Conservation (phyloP, 2,329 filamentous ascomycete species). For the Aspergillus pseudotamarii region DNA sequence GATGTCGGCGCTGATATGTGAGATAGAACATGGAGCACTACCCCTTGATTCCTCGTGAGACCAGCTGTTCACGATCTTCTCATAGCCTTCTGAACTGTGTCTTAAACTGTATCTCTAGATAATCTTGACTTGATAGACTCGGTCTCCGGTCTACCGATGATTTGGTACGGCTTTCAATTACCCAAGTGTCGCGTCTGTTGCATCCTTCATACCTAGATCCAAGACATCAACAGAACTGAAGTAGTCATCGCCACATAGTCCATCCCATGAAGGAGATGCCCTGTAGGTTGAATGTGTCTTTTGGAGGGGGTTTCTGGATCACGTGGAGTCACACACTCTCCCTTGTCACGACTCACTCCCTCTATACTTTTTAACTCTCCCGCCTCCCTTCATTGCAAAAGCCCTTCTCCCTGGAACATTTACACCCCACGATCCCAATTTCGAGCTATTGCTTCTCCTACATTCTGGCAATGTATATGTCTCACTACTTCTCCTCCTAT, state of each 20-base stretch:
- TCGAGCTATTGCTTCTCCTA: not conserved
- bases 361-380: slow-evolving; percentile 3
- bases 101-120: not conserved
- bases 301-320: slow-evolving; percentile 6
- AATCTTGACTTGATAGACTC: not conserved
- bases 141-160: not conserved
- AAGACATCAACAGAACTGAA: not conserved
- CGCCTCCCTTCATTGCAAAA: slow-evolving; percentile 6
- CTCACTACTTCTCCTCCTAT: not conserved
- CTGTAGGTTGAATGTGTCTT: not conserved
- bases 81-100: not conserved
- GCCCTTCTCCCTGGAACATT: slow-evolving; percentile 9
- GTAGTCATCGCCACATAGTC: not conserved
- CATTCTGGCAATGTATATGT: slow-evolving; percentile 10
- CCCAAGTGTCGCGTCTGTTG: not conserved
- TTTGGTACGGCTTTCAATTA: not conserved
- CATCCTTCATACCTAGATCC: slow-evolving; percentile 3
- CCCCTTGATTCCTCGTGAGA: not conserved
- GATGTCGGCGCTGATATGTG: not conserved
- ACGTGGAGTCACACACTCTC: slow-evolving; percentile 8
- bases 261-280: not conserved
- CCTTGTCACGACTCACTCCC: not conserved
- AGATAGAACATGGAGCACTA: not conserved
- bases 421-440: not conserved
- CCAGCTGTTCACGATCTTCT: not conserved